phyloP scores from a whole-genome alignment of 2,329 filamentous ascomycete genomes.

The Septoria petroselini region DNA sequence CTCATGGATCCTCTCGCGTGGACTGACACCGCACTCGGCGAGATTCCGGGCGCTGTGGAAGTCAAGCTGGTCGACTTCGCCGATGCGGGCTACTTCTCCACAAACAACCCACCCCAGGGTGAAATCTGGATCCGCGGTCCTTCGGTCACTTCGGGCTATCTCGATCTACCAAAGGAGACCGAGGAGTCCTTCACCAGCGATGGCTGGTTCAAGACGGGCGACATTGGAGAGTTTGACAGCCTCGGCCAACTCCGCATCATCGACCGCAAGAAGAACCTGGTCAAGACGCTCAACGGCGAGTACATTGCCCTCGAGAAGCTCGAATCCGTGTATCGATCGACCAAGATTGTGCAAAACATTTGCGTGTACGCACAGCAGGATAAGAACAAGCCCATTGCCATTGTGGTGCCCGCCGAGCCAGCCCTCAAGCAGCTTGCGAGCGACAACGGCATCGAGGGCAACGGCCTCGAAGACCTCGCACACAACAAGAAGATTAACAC shows the following conservation, averaged over 20 bases:
- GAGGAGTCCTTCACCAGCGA: constrained; percentile 71
- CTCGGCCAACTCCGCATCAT: constrained; percentile 82
- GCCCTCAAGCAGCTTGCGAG: constrained; percentile 56
- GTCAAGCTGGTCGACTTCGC: constrained; percentile 88
- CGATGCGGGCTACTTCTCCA: constrained; percentile 80
- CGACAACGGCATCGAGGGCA: constrained; percentile 59
- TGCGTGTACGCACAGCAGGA: constrained; percentile 78
- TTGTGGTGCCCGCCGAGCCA: constrained; percentile 64
- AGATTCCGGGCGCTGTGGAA: constrained; percentile 73
- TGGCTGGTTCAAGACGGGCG: constrained; percentile 96
- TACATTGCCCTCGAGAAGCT: constrained; percentile 96
- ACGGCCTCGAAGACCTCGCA: constrained; percentile 64
- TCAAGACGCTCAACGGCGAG: constrained; percentile 93
- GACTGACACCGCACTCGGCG: constrained; percentile 72
- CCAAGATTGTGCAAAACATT: constrained; percentile 75
- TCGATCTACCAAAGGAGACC: constrained; percentile 82
- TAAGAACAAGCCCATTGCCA: constrained; percentile 74
- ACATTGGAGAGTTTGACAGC: constrained; percentile 84
- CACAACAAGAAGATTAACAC: constrained; percentile 62
- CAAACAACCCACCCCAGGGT: constrained; percentile 75
- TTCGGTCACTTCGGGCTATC: constrained; percentile 74
- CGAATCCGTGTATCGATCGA: constrained; percentile 83
- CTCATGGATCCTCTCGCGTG: constrained; percentile 81
- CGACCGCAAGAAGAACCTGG: constrained; percentile 96
- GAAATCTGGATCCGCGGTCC: constrained; percentile 86